Base-by-base conservation (phyloP, 2,329 filamentous ascomycete genomes). In the Xylaria sp. region DNA sequence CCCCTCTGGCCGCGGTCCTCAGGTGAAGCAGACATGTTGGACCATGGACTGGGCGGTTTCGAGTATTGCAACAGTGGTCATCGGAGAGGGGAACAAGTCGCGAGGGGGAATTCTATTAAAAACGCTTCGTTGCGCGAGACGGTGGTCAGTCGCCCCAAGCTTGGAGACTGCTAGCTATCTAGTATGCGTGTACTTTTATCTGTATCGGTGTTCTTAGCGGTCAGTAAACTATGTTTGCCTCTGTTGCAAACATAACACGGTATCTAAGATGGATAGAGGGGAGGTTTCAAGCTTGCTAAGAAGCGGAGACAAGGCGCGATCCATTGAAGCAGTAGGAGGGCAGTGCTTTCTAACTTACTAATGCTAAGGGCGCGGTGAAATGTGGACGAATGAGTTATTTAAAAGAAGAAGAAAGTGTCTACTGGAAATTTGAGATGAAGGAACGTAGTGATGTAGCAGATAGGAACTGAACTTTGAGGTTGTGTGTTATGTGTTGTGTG, bases 21-120 rank as follows among this genome's bases (percentile, higher is more conserved):
- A 62, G 39, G 61, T 30, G 45, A n/a, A 32, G 39, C 54, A 58
- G 69, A 65, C 69, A 71, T 71, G 67, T 62, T 34, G 58, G 57
- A 61, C 57, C 69, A 71, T 71, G 64, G 58, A 65, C 42, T 53
- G n/a, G 24, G 11, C 24, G 17, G 51, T 27, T 30, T 64, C n/a
- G 60, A 62, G 45, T 17, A 57, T 53, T 8, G 60, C 11, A 3
- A 50, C 39, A 27, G 51, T 39, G 51, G 51, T 69, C 67, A 71
- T 69, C 57, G 58, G 61, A 62, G 57, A 50, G 50, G 7, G 53
- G 8, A 32, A 19, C 42, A 48, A 45, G 30, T 34, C 4, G 51
- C 17, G 48, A 30, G 27, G 9, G 34, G 34, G 21, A 47, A 14
- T 21, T 30, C 1, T 19, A 8, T 32, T 36, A 59, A 63, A 45